Conservation (phyloP, 192 early-diverging fungal genomes). For the Bifiguratus adelaidae region DNA sequence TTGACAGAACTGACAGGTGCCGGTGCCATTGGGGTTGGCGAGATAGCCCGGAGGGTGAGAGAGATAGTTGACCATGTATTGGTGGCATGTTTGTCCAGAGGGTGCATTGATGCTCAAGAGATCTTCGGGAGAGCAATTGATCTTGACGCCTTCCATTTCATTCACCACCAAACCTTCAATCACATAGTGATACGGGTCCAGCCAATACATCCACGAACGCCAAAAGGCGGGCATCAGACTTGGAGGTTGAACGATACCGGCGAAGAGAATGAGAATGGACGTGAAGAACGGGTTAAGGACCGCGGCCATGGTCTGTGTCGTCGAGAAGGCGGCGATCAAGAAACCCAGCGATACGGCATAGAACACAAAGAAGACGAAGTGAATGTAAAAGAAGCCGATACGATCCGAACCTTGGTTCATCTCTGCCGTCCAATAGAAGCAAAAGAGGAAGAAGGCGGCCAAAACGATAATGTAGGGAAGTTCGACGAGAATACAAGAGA, state of each 20-base stretch:
- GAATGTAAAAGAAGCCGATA: conserved; percentile 48
- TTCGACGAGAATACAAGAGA: conserved; percentile 48
- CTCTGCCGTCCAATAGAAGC: conserved; percentile 53
- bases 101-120: conserved; percentile 31
- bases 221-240: conserved; percentile 46
- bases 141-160: conserved; percentile 33
- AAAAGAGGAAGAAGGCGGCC: conserved; percentile 38
- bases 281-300: conserved; percentile 53
- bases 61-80: conserved; percentile 36
- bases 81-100: conserved; percentile 27
- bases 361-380: conserved; percentile 39
- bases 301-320: conserved; percentile 43
- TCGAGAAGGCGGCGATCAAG: conserved; percentile 38
- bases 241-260: conserved; percentile 49
- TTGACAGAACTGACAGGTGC: conserved; percentile 37
- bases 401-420: conserved; percentile 31
- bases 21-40: conserved; percentile 7
- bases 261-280: conserved; percentile 44
- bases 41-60: conserved; percentile 13
- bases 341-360: conserved; percentile 46
- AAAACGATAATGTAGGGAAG: conserved; percentile 47
- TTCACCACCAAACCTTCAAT: conserved; percentile 50
- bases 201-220: conserved; percentile 53
- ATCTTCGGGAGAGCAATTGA: conserved; percentile 30
- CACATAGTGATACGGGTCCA: conserved; percentile 48